Base-by-base conservation (phyloP, 768 basidiomycete species). In the Rhizopogon salebrosus region DNA sequence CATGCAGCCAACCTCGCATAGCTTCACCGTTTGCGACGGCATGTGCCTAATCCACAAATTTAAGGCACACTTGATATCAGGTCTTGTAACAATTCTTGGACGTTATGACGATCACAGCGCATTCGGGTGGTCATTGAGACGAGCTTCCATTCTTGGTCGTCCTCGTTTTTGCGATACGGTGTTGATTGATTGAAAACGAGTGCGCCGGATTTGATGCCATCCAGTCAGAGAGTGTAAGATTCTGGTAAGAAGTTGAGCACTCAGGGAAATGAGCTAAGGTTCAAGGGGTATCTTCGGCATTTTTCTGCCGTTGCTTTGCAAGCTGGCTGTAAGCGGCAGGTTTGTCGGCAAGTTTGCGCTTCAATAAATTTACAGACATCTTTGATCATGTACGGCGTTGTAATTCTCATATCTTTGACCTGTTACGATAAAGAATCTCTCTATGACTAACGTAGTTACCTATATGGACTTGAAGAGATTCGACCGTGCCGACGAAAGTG, bases 41-140 rank as follows among this genome's bases (percentile, higher is more conserved):
- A n/a, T n/a, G n/a, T n/a, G n/a, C n/a, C 61, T 46, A 4, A 67
- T 50, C 72, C 72, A 75, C 1, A 70, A 51, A 7, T 57, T 22
- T 1, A 74, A 59, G 0, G 67, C 69, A 4, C 29, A n/a, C 29
- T 72, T 70, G 3, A 73, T 68, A 51, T 71, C 71, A 5, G 70
- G 73, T n/a, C n/a, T 20, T 23, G 66, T 71, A 3, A 73, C 70
- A 48, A 71, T 52, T 7, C 58, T 60, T 16, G 60, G 58, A 0
- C 60, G 51, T 53, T 73, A 71, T 31, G 54, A 52, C 0, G 65
- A 69, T n/a, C n/a, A n/a, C 11, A 70, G 49, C 4, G 64, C 65
- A 51, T 53, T 63, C 8, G 66, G 65, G 35, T 62, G 54, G 2
- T 36, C 23, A n/a, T 49, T 23, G 6, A 53, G 49, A 20, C 45